Percentiles rank a stretch among this genome's conserved stretches.
These are phyloP conservation scores for Dothideomycetes sp. DNA, from an alignment of 2,329 filamentous ascomycete species.

Conservation along the genomic window DNA sequence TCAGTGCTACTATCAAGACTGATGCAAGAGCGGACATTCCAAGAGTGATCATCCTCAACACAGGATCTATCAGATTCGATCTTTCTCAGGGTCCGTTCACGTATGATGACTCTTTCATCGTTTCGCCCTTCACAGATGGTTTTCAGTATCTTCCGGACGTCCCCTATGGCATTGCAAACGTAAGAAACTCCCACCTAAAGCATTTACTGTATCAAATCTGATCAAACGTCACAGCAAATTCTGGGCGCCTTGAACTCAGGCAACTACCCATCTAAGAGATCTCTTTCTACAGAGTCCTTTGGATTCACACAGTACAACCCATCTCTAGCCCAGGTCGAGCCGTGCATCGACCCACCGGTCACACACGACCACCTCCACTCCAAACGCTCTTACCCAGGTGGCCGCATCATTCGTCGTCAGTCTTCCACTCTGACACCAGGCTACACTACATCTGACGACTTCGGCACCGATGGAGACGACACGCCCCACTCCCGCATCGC, in stretches of 20 bases:
- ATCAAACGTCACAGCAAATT: slow-evolving; percentile 16
- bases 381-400: slow-evolving; percentile 22
- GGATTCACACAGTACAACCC: slow-evolving; percentile 21
- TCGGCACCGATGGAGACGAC: slow-evolving; percentile 46
- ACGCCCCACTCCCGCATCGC: slow-evolving; percentile 40
- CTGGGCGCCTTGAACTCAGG: slow-evolving; percentile 34
- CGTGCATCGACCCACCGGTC: slow-evolving; percentile 38
- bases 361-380: slow-evolving; percentile 17
- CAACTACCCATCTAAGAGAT: slow-evolving; percentile 24
- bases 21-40: slow-evolving; percentile 5
- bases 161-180: slow-evolving; percentile 34
- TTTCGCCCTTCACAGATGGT: slow-evolving; percentile 43
- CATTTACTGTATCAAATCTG: slow-evolving; percentile 15
- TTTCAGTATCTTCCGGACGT: slow-evolving; percentile 45
- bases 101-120: slow-evolving; percentile 41
- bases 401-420: slow-evolving; percentile 40
- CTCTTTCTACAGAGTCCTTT: slow-evolving; percentile 21
- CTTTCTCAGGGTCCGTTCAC: slow-evolving; percentile 52
- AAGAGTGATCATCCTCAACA: slow-evolving; percentile 49
- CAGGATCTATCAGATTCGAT: slow-evolving; percentile 51
- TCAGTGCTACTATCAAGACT: slow-evolving; percentile 7
- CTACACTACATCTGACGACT: slow-evolving; percentile 47
- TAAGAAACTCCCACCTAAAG: background rate
- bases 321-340: slow-evolving; percentile 27
- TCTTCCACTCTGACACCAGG: slow-evolving; percentile 32